These are phyloP conservation scores for Heliocybe sulcata DNA, from an alignment of 1,284 basidiomycete species.

Conservation along the genomic window DNA sequence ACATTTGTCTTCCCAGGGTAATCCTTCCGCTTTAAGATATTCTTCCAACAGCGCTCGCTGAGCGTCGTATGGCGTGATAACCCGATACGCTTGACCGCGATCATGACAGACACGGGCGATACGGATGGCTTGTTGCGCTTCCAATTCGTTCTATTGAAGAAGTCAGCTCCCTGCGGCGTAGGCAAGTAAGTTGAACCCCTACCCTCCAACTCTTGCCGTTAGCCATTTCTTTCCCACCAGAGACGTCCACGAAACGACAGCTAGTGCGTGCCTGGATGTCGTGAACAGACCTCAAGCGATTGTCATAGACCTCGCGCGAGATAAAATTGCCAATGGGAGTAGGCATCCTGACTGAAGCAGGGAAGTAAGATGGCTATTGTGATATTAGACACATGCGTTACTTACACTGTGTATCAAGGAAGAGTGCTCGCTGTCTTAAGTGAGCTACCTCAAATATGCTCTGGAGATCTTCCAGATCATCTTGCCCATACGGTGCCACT, in stretches of 20 bases:
- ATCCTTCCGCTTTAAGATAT: constrained; percentile 24
- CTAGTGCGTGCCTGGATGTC: constrained; percentile 18
- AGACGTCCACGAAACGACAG: constrained; percentile 38
- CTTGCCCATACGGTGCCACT: constrained; percentile 44
- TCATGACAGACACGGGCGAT: constrained; percentile 40
- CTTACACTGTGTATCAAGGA: constrained; percentile 39
- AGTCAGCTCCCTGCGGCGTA: background rate
- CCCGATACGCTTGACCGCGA: constrained; percentile 36
- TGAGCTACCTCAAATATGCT: constrained; percentile 42
- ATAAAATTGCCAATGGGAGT: constrained; percentile 38
- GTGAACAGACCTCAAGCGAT: constrained; percentile 31
- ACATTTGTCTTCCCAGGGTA: constrained; percentile 32
- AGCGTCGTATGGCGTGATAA: constrained; percentile 62
- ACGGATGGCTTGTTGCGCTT: constrained; percentile 35
- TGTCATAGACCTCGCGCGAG: constrained; percentile 32
- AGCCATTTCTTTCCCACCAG: constrained; percentile 28
- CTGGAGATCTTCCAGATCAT: constrained; percentile 27
- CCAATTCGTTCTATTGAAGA: constrained; percentile 39
- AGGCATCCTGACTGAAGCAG: constrained; percentile 44
- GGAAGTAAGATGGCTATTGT: background rate
- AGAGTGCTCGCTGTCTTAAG: constrained; percentile 23
- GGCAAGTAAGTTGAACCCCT: background rate
- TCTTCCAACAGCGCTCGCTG: constrained; percentile 37
- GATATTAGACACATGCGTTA: constrained; percentile 5
- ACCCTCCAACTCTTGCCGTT: constrained; percentile 30